phyloP scores from a whole-genome alignment of 2,329 filamentous ascomycete genomes.

The Neonectria hederae region DNA sequence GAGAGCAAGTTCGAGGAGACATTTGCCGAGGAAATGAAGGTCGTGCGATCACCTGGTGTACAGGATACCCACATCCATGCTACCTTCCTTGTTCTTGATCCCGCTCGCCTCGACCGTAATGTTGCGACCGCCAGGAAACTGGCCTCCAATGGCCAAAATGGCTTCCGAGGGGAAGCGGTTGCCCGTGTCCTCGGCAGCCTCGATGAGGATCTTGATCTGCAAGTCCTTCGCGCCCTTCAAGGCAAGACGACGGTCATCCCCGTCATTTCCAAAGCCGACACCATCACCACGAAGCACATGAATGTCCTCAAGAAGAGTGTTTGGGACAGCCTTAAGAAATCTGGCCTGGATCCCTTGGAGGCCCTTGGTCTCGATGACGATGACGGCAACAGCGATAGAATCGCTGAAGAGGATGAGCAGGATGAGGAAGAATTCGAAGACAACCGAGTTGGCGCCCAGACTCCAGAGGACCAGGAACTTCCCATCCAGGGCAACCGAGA shows the following conservation, averaged over 20 bases:
- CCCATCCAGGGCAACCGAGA: conserved; percentile 49
- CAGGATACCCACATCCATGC: conserved; percentile 98
- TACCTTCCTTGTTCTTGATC: conserved; percentile 91
- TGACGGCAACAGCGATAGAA: conserved; percentile 68
- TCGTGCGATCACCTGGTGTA: conserved; percentile 88
- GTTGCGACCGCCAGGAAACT: conserved; percentile 71
- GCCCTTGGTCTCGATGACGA: conserved; percentile 84
- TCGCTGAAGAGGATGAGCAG: conserved; percentile 66
- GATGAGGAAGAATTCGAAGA: conserved; percentile 40
- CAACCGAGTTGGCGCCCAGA: conserved; percentile 34
- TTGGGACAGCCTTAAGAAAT: conserved; percentile 85
- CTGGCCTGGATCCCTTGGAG: conserved; percentile 88
- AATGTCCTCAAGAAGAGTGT: conserved; percentile 88
- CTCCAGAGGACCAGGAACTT: conserved; percentile 48
- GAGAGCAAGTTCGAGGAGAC: conserved; percentile 99
- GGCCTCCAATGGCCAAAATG: conserved; percentile 61
- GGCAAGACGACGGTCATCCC: conserved; percentile 96
- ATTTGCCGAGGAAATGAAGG: conserved; percentile 97
- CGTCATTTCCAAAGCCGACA: conserved; percentile 96
- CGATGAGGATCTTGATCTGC: conserved; percentile 89
- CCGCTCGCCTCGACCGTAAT: conserved; percentile 83
- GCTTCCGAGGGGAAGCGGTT: conserved; percentile 50
- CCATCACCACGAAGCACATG: conserved; percentile 96
- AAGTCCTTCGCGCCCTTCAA: conserved; percentile 86
- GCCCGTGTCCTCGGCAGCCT: conserved; percentile 71